phyloP scores from a whole-genome alignment of 129 eudicot species.

The Artemisia argyi region DNA sequence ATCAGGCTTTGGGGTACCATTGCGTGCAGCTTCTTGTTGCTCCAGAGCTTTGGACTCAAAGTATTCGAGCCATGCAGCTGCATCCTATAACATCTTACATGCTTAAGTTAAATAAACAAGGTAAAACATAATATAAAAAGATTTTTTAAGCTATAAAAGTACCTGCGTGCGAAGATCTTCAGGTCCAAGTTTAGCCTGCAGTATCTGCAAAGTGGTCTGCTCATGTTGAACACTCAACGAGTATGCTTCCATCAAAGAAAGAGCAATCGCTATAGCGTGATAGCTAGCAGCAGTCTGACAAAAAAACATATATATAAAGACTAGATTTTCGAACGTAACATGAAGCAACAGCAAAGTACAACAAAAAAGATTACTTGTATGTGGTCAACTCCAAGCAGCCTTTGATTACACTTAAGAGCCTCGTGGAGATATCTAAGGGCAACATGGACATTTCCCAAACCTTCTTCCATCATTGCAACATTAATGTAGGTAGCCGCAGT shows the following conservation, averaged over 20 bases:
- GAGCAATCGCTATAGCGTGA: conserved; percentile 98
- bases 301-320: neutral
- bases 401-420: conserved; percentile 96
- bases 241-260: conserved; percentile 98
- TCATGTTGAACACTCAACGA: conserved; percentile 97
- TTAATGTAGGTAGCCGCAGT: conserved; percentile 98
- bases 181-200: conserved; percentile 92
- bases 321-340: neutral
- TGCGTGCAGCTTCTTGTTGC: conserved; percentile 92
- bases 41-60: conserved; percentile 92
- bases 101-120: conserved; percentile 12
- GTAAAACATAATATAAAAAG: neutral
- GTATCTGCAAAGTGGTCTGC: conserved; percentile 93
- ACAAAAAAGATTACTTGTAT: conserved; percentile 67
- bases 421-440: conserved; percentile 97
- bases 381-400: conserved; percentile 95
- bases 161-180: conserved; percentile 98
- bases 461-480: conserved; percentile 99
- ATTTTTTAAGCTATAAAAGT: neutral
- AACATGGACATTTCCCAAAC: conserved; percentile 93
- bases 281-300: conserved; percentile 98
- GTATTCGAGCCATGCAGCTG: conserved; percentile 98
- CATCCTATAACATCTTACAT: conserved; percentile 54
- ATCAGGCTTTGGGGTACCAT: conserved; percentile 96
- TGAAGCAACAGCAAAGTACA: neutral